Evolutionary conservation across 805 yeast species (phyloP).

Genomic region (Candida patagonica): DNA sequence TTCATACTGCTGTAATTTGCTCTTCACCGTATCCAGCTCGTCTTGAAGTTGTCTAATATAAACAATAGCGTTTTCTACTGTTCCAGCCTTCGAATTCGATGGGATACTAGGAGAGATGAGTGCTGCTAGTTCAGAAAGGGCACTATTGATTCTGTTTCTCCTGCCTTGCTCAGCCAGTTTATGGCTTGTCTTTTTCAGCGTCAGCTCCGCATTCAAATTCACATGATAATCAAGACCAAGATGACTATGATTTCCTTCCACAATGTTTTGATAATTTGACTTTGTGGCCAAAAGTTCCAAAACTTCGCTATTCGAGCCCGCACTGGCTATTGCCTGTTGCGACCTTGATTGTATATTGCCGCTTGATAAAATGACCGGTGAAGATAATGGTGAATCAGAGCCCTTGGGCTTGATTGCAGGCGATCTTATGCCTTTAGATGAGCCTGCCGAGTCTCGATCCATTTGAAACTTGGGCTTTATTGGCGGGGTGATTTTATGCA

Average conservation of each 20-base stretch:
- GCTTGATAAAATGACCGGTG: slow-evolving; percentile 17
- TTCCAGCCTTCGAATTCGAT: slow-evolving; percentile 86
- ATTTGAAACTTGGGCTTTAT: slow-evolving; percentile 12
- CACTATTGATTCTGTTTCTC: slow-evolving; percentile 82
- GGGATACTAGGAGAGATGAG: slow-evolving; percentile 49
- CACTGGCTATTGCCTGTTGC: background rate
- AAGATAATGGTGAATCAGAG: slow-evolving; percentile 14
- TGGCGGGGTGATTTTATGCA: slow-evolving; percentile 9
- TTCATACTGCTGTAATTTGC: slow-evolving; percentile 10
- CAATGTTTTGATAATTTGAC: slow-evolving; percentile 35
- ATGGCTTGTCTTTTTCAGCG: slow-evolving; percentile 59
- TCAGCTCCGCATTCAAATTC: slow-evolving; percentile 29
- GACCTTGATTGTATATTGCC: slow-evolving; percentile 4
- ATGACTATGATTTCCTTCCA: slow-evolving; percentile 34
- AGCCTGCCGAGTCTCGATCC: slow-evolving; percentile 2
- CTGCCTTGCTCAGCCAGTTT: slow-evolving; percentile 95
- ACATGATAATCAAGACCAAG: slow-evolving; percentile 35
- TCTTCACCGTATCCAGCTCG: slow-evolving; percentile 26
- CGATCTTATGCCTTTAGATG: slow-evolving; percentile 12
- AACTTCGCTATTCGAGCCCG: slow-evolving; percentile 6
- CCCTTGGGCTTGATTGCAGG: slow-evolving; percentile 22
- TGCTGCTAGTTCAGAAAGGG: slow-evolving; percentile 63
- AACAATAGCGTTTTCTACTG: slow-evolving; percentile 78
- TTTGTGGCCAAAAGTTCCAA: slow-evolving; percentile 28
- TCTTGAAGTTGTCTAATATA: slow-evolving; percentile 46